Evolutionary conservation across 345 rosid species (phyloP).

Genomic region (Citrus glauca): DNA sequence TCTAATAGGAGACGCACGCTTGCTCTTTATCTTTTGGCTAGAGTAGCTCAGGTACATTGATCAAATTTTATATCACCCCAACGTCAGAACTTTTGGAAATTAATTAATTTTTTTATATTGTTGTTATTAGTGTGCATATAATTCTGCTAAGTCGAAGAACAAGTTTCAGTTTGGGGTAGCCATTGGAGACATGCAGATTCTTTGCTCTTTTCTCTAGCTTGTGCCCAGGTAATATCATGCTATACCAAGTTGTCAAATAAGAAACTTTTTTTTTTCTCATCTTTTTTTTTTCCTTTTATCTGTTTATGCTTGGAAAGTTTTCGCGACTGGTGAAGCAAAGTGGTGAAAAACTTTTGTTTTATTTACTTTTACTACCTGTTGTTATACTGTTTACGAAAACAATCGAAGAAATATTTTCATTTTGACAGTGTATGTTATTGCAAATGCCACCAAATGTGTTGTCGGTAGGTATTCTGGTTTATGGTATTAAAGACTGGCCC

Average conservation of each 20-base stretch:
- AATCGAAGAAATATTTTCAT: too few species aligned
- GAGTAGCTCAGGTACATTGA: conserved; percentile 75
- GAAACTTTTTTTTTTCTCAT: not conserved
- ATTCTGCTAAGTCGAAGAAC: conserved; percentile 93
- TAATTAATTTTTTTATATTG: not conserved
- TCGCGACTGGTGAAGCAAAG: too few species aligned
- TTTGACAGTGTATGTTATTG: too few species aligned
- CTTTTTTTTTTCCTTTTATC: too few species aligned
- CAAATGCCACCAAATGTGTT: too few species aligned
- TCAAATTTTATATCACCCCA: not conserved
- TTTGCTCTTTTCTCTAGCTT: conserved; percentile 81
- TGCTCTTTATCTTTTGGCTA: conserved; percentile 88
- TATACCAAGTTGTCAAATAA: conserved; percentile 2
- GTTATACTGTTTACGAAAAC: too few species aligned
- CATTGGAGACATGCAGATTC: conserved; percentile 98
- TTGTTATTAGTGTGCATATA: conserved; percentile 67
- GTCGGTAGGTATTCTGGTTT: too few species aligned
- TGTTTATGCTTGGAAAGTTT: too few species aligned
- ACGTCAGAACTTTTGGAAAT: conserved; percentile 1
- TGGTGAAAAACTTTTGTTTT: too few species aligned
- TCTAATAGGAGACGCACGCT: conserved; percentile 90
- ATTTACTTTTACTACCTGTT: too few species aligned
- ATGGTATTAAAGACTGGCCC: too few species aligned
- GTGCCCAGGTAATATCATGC: conserved; percentile 69
- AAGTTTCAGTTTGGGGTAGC: conserved; percentile 97